Percentiles rank a stretch among this genome's conserved stretches.
phyloP scores from a whole-genome alignment of 768 basidiomycete genomes.

The Trametes cinnabarina region DNA sequence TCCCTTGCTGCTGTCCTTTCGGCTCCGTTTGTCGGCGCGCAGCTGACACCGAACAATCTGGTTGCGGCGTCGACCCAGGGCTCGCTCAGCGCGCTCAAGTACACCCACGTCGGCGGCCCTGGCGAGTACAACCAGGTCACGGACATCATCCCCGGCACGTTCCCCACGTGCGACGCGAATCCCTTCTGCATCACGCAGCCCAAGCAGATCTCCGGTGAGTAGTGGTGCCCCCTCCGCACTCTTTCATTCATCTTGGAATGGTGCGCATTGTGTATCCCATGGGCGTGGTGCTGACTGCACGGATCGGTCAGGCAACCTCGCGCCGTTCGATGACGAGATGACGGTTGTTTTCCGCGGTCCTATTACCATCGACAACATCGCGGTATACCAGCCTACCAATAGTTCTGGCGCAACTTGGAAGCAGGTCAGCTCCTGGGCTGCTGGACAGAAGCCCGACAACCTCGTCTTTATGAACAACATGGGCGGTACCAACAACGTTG shows the following conservation, averaged over 20 bases:
- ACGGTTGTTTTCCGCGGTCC: conserved; percentile 29
- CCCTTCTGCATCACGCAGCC: conserved; percentile 23
- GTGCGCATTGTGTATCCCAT: no score
- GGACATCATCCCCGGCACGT: conserved; percentile 27
- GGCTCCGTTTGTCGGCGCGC: conserved; percentile 12
- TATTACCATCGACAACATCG: conserved; percentile 28
- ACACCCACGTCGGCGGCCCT: conserved; percentile 28
- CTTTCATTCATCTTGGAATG: no score
- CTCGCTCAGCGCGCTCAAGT: conserved; percentile 28
- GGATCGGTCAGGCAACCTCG: conserved; percentile 23
- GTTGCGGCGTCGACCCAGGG: conserved; percentile 18
- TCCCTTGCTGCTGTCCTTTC: conserved; percentile 16
- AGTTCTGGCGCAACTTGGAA: conserved; percentile 25
- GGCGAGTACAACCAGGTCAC: conserved; percentile 30
- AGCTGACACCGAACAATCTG: conserved; percentile 22
- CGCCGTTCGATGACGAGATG: conserved; percentile 31
- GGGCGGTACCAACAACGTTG: conserved; percentile 24
- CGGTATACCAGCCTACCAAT: conserved; percentile 30
- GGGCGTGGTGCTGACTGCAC: not conserved
- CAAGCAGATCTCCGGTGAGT: conserved; percentile 21
- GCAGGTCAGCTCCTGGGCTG: conserved; percentile 26
- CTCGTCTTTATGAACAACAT: conserved; percentile 34
- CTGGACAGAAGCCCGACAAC: conserved; percentile 20
- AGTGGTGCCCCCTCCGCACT: no score
- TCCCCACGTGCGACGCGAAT: conserved; percentile 25